phyloP scores from a whole-genome alignment of 2,329 filamentous ascomycete genomes.

The Spiromastix sp. region DNA sequence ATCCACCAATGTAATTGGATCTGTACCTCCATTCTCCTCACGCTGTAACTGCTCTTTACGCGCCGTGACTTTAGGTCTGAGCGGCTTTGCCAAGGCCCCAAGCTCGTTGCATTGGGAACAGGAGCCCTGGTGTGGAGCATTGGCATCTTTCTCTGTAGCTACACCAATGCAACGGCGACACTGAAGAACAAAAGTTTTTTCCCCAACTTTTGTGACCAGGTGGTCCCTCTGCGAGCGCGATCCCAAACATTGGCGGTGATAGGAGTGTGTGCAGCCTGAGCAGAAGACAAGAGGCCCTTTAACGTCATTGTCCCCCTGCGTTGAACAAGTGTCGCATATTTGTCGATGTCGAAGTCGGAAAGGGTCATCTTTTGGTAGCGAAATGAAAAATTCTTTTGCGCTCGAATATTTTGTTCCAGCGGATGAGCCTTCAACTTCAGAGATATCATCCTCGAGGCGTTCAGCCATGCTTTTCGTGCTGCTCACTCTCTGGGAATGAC shows the following conservation, averaged over 20 bases:
- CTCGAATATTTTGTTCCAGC: slow-evolving; percentile 26
- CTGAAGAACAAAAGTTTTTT: slow-evolving; percentile 74
- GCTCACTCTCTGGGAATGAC: slow-evolving; percentile 8
- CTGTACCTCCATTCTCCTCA: slow-evolving; percentile 64
- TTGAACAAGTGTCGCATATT: slow-evolving; percentile 61
- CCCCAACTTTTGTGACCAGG: slow-evolving; percentile 71
- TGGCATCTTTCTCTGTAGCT: slow-evolving; percentile 56
- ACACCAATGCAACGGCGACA: slow-evolving; percentile 73
- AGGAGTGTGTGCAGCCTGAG: slow-evolving; percentile 78
- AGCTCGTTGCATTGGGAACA: slow-evolving; percentile 60
- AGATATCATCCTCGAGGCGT: slow-evolving; percentile 38
- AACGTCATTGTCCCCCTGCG: slow-evolving; percentile 41
- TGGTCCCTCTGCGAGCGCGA: slow-evolving; percentile 67
- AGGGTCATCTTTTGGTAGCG: slow-evolving; percentile 47
- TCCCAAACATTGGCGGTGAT: slow-evolving; percentile 76
- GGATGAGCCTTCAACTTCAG: slow-evolving; percentile 13
- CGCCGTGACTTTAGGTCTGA: slow-evolving; percentile 61
- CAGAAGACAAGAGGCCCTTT: slow-evolving; percentile 72
- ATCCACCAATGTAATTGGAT: slow-evolving; percentile 60
- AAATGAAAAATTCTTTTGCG: slow-evolving; percentile 64
- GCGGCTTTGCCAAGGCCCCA: slow-evolving; percentile 63
- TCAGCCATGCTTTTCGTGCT: slow-evolving; percentile 35
- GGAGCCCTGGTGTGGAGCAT: slow-evolving; percentile 57
- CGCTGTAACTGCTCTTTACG: slow-evolving; percentile 77
- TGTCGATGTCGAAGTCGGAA: slow-evolving; percentile 63